Percentiles rank a stretch among this genome's conserved stretches.
These are phyloP conservation scores for Cyclotella cryptica DNA, from an alignment of 108 stramenopile species.

Conservation along the genomic window DNA sequence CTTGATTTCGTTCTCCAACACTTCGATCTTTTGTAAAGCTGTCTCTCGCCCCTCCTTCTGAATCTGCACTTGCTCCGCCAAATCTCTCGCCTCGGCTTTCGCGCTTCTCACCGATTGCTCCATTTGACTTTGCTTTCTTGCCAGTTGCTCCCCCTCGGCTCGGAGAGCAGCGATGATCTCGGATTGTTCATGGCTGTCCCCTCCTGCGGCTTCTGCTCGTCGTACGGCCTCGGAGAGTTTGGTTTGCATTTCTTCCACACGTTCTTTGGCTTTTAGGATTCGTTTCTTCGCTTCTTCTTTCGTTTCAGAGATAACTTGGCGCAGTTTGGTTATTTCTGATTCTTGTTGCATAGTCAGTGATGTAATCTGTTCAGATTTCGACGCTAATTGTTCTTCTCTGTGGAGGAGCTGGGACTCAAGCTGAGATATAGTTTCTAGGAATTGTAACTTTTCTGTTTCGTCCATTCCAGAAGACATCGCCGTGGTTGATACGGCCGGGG, in stretches of 20 bases:
- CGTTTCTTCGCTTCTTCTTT: conserved; percentile 87
- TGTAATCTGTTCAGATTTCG: conserved; percentile 71
- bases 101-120: conserved; percentile 79
- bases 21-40: conserved; percentile 56
- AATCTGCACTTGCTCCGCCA: conserved; percentile 56
- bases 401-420: conserved; percentile 50
- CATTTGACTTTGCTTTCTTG: conserved; percentile 78
- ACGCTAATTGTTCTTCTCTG: conserved; percentile 74
- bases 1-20: conserved; percentile 66
- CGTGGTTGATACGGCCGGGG: not conserved
- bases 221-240: conserved; percentile 50
- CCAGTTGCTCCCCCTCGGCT: conserved; percentile 78
- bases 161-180: conserved; percentile 70
- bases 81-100: conserved; percentile 62
- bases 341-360: conserved; percentile 61
- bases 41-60: conserved; percentile 48
- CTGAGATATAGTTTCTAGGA: conserved; percentile 24
- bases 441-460: conserved; percentile 35
- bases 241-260: conserved; percentile 69
- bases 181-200: conserved; percentile 48
- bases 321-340: conserved; percentile 59
- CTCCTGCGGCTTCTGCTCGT: conserved; percentile 41
- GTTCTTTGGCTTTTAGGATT: conserved; percentile 69
- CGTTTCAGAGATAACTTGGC: conserved; percentile 60
- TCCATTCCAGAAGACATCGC: conserved; percentile 15